Percentiles rank a stretch among this genome's conserved stretches.
phyloP scores from a whole-genome alignment of 2,329 filamentous ascomycete species.

The Colletotrichum sp. region DNA sequence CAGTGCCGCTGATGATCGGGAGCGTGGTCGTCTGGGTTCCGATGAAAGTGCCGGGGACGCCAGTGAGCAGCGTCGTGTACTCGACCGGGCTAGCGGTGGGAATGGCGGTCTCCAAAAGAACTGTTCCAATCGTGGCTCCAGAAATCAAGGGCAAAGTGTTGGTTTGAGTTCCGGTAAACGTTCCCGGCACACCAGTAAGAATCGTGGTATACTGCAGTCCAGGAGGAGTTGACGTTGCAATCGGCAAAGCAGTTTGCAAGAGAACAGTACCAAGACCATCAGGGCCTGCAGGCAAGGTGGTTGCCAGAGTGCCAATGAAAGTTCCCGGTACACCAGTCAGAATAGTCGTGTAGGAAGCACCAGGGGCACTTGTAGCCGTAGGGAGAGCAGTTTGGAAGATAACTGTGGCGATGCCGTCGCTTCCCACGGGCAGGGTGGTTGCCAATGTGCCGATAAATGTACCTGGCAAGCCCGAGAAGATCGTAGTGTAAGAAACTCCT shows the following conservation, averaged over 20 bases:
- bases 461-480: not conserved
- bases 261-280: not conserved
- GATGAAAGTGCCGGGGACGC: not conserved
- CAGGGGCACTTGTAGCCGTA: not conserved
- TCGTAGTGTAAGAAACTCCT: not conserved
- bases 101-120: not conserved
- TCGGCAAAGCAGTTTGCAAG: not conserved
- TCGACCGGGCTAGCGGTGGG: not conserved
- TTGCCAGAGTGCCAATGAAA: not conserved
- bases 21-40: not conserved
- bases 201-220: not conserved
- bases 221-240: not conserved
- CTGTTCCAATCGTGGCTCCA: not conserved
- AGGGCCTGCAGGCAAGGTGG: not conserved
- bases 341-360: not conserved
- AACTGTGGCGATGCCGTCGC: not conserved
- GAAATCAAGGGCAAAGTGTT: not conserved
- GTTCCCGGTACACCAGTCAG: not conserved
- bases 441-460: not conserved
- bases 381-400: not conserved
- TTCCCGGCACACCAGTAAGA: not conserved
- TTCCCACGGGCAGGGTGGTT: not conserved
- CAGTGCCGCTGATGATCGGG: not conserved
- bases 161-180: not conserved
- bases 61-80: not conserved